Base-by-base conservation (phyloP, 352 stramenopile genomes). In the Elongisporangium anandrum region DNA sequence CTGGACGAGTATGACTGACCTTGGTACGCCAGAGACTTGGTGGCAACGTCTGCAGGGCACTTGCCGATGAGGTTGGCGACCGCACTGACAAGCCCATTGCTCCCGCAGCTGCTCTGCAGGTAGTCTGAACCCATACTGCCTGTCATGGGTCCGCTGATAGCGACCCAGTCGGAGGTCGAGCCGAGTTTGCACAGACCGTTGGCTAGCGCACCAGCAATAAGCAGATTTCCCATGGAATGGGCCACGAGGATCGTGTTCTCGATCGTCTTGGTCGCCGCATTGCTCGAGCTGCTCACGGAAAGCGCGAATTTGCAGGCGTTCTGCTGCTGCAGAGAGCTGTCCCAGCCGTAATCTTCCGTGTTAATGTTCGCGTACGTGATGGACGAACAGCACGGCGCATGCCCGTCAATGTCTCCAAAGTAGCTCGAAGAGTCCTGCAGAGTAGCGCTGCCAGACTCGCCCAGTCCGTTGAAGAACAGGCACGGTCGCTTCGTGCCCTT, bases 341-440 rank as follows among this genome's bases (percentile, higher is more conserved):
- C 72, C 79, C 81, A 91, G 0, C 52, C 70, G 41, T 77, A 75
- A 24, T 79, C 55, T 38, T 75, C 68, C 26, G 73, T 87, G 49
- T 77, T 70, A 38, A 88, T 38, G 6, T 70, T 63, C 9, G 76
- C 73, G 29, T 72, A 87, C 56, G 85, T 75, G 48, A 73, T 66
- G 29, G 70, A 77, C 16, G 69, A 79, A 63, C 81, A 91, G 60
- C 81, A 91, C 4, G 81, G 79, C 9, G 81, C 72, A 52, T 87
- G 72, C 17, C 74, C 68, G 3, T 67, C 26, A 22, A 86, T 68
- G 45, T 69, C 60, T 12, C 76, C 77, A 54, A 87, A 88, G 59
- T 79, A 86, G 17, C 58, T 39, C 45, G 69, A 60, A 0, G 67
- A 59, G 38, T 81, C 67, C 4, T 72, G 20, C 41, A 68, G 48